A percentile compares a stretch with the other conserved stretches of the same genome.
Conservation (phyloP, 176 grass and related monocot genomes). For the Hsuehochloa calcarea region DNA sequence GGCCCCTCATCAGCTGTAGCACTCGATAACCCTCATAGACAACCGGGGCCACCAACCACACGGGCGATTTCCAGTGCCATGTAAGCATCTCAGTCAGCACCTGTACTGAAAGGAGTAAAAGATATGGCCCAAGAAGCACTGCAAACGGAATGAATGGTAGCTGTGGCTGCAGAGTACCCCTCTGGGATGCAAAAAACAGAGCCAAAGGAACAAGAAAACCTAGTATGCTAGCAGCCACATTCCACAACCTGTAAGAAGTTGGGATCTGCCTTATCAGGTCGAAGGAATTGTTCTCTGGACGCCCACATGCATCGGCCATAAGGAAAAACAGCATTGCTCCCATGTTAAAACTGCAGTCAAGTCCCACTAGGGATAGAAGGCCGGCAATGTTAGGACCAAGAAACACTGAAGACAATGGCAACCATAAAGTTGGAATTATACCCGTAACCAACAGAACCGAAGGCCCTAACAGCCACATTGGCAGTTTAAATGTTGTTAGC, state of each 20-base stretch:
- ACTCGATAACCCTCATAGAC: constrained; percentile 88
- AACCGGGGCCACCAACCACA: constrained; percentile 80
- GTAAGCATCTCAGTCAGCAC: constrained; percentile 83
- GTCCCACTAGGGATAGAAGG: constrained; percentile 72
- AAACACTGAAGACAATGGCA: constrained; percentile 80
- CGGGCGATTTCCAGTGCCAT: constrained; percentile 91
- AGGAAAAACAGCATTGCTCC: constrained; percentile 92
- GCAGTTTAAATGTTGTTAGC: constrained; percentile 47
- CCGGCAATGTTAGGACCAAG: constrained; percentile 69
- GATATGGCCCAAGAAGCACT: constrained; percentile 78
- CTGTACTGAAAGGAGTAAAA: constrained; percentile 74
- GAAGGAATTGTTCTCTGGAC: constrained; percentile 40
- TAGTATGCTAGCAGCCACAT: constrained; percentile 51
- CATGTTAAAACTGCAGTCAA: constrained; percentile 93
- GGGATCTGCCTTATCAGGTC: constrained; percentile 51
- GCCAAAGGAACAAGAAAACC: constrained; percentile 64
- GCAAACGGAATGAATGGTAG: constrained; percentile 62
- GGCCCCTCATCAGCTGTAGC: constrained; percentile 88
- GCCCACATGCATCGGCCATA: constrained; percentile 82
- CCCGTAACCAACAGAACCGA: constrained; percentile 70
- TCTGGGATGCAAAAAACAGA: constrained; percentile 48
- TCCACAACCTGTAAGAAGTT: constrained; percentile 64
- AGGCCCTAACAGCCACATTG: constrained; percentile 90
- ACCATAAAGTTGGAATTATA: constrained; percentile 81
- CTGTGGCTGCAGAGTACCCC: constrained; percentile 60